Evolutionary conservation across 192 early-diverging fungal species (phyloP).

Genomic region (Cladochytrium replicatum): DNA sequence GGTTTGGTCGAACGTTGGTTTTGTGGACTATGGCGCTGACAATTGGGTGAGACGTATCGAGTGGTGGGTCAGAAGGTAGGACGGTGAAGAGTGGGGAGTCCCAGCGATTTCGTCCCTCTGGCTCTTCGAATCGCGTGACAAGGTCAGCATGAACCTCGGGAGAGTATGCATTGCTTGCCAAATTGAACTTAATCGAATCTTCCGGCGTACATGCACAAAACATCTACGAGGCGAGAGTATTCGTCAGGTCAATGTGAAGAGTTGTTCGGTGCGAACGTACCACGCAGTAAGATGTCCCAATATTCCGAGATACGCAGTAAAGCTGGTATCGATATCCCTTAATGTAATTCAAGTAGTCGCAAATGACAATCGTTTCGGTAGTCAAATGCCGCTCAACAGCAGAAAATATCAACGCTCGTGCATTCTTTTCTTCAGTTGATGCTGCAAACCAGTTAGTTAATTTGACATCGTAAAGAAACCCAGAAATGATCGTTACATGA

Average conservation of each 20-base stretch:
- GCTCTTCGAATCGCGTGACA: constrained; percentile 86
- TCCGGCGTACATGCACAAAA: constrained; percentile 1
- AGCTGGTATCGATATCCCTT: constrained; percentile 98
- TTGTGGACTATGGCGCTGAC: constrained; percentile 66
- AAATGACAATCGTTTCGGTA: constrained; percentile 81
- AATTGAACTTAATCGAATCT: background rate
- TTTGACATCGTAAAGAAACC: background rate
- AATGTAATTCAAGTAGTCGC: constrained; percentile 94
- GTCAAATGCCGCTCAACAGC: constrained; percentile 78
- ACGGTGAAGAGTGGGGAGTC: constrained; percentile 93
- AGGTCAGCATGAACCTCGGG: constrained; percentile 61
- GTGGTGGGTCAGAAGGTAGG: constrained; percentile 59
- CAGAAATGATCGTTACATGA: background rate
- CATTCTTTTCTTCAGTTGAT: constrained; percentile 74
- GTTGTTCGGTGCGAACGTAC: constrained; percentile 22
- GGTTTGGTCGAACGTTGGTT: constrained; percentile 67
- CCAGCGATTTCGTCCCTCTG: constrained; percentile 81
- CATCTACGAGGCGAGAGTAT: background rate
- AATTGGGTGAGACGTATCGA: constrained; percentile 47
- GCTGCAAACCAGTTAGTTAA: constrained; percentile 13
- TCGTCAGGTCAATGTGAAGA: constrained; percentile 1
- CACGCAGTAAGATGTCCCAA: constrained; percentile 80
- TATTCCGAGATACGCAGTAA: constrained; percentile 75
- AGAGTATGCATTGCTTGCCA: constrained; percentile 17
- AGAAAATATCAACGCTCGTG: constrained; percentile 74